These are phyloP conservation scores for Melanomma pulvis-pyrius DNA, from an alignment of 495 filamentous ascomycete species.

Conservation along the genomic window DNA sequence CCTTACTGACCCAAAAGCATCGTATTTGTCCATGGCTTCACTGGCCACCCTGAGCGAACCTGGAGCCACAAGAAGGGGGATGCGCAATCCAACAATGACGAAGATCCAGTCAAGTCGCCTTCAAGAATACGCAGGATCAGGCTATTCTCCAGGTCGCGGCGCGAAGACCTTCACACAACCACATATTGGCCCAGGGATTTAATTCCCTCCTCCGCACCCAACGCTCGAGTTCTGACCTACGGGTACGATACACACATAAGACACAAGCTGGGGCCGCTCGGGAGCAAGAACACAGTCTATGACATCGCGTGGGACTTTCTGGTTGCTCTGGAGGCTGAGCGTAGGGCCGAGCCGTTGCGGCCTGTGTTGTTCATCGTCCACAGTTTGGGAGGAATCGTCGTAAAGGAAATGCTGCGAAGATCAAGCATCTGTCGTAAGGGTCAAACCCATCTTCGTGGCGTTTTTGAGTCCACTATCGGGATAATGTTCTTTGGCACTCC, in stretches of 20 bases:
- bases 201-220: constrained; percentile 41
- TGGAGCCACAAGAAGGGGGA: constrained; percentile 14
- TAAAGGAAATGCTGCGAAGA: constrained; percentile 49
- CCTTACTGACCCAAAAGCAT: background rate
- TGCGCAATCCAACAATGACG: background rate
- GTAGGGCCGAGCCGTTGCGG: constrained; percentile 37
- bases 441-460: constrained; percentile 33
- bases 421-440: constrained; percentile 25
- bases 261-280: constrained; percentile 33
- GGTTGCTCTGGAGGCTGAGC: constrained; percentile 41
- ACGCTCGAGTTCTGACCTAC: constrained; percentile 46
- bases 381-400: constrained; percentile 57
- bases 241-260: constrained; percentile 50
- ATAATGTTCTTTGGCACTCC: constrained; percentile 51
- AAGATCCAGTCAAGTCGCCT: background rate
- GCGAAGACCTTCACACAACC: background rate
- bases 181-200: constrained; percentile 41
- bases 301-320: constrained; percentile 48
- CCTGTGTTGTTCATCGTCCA: constrained; percentile 55
- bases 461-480: constrained; percentile 46
- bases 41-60: constrained; percentile 17
- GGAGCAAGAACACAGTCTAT: constrained; percentile 45
- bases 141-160: background rate
- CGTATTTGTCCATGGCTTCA: constrained; percentile 23
- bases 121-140: constrained; percentile 3